Evolutionary conservation across 208 protist genomes (phyloP).

Genomic region (Borovskyia barvae): DNA sequence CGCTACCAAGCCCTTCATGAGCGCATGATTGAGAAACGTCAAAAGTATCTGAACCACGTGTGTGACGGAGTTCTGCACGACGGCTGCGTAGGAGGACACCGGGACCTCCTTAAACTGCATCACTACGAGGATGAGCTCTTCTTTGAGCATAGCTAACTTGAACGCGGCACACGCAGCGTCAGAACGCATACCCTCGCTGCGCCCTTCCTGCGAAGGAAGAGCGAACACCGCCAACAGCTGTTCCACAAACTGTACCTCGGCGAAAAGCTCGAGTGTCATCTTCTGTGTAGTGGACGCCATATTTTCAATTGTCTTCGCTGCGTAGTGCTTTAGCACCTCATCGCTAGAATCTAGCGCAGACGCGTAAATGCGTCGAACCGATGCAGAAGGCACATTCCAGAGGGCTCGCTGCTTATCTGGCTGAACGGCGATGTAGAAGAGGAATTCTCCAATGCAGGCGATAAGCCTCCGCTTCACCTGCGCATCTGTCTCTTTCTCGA

Average conservation of each 20-base stretch:
- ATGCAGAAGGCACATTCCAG: slow-evolving; percentile 52
- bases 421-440: slow-evolving; percentile 90
- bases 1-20: slow-evolving; percentile 58
- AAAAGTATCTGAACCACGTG: slow-evolving; percentile 78
- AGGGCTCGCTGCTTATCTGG: slow-evolving; percentile 46
- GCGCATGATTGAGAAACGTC: slow-evolving; percentile 67
- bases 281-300: slow-evolving; percentile 65
- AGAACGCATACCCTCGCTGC: slow-evolving; percentile 79
- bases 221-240: slow-evolving; percentile 67
- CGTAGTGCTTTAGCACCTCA: slow-evolving; percentile 87
- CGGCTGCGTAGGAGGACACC: slow-evolving; percentile 34
- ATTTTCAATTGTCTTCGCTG: slow-evolving; percentile 90
- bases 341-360: slow-evolving; percentile 59
- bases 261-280: slow-evolving; percentile 53
- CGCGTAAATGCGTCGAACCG: slow-evolving; percentile 47
- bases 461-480: slow-evolving; percentile 72
- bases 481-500: slow-evolving; percentile 49
- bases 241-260: slow-evolving; percentile 49
- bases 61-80: slow-evolving; percentile 40
- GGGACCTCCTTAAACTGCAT: slow-evolving; percentile 53
- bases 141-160: slow-evolving; percentile 66
- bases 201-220: slow-evolving; percentile 31
- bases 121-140: slow-evolving; percentile 57
- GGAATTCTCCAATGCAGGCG: slow-evolving; percentile 84
- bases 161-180: slow-evolving; percentile 78